A percentile compares a stretch with the other conserved stretches of the same genome.
Evolutionary conservation across 148 eudicot genomes (phyloP).

Genomic region (Camellia sinensis): DNA sequence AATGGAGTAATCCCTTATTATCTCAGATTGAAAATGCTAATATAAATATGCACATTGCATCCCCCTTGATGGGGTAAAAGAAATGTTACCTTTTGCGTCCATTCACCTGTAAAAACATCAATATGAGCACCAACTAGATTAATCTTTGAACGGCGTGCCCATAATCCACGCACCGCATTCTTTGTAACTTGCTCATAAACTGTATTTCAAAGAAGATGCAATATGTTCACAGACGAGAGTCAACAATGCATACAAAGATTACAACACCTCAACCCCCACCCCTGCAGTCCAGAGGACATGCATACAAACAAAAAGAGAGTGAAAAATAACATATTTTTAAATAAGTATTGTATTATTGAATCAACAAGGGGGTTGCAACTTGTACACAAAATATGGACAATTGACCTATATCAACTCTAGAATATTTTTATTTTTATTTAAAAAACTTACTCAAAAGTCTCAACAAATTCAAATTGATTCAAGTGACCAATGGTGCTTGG

Average conservation of each 20-base stretch:
- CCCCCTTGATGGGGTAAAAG: background rate
- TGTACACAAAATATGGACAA: too few species aligned
- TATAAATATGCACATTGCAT: background rate
- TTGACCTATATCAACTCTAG: too few species aligned
- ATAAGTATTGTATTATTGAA: too few species aligned
- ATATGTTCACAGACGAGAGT: constrained; percentile 6
- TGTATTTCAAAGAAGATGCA: constrained; percentile 35
- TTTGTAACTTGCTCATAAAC: constrained; percentile 97
- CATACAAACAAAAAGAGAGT: background rate
- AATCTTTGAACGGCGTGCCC: constrained; percentile 93
- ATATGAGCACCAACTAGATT: constrained; percentile 95
- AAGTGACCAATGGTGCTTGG: too few species aligned
- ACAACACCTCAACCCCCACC: background rate
- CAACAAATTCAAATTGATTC: too few species aligned
- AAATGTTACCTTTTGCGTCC: constrained; percentile 91
- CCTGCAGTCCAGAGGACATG: background rate
- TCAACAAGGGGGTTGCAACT: too few species aligned
- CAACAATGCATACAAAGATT: background rate
- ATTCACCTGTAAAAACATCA: constrained; percentile 95
- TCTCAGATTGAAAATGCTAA: too few species aligned
- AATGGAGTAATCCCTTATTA: too few species aligned
- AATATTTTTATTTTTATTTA: too few species aligned
- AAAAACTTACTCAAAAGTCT: too few species aligned
- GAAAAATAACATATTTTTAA: background rate
- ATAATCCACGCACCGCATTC: constrained; percentile 96